Evolutionary conservation across 2,329 filamentous ascomycete species (phyloP).

Genomic region (Emericellopsis atlantica): DNA sequence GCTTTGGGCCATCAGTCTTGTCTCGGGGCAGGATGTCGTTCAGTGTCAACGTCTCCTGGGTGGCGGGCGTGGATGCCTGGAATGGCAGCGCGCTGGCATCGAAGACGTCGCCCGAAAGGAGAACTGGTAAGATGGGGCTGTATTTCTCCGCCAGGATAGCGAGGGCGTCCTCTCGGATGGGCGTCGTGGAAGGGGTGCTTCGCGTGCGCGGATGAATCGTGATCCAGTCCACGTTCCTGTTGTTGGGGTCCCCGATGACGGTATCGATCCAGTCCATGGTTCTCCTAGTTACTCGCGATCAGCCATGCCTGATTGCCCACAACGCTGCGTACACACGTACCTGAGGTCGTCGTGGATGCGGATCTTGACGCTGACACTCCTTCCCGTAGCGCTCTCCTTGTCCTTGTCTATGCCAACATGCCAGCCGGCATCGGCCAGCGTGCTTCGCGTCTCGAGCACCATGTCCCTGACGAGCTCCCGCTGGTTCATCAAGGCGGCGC

Average conservation of each 20-base stretch:
- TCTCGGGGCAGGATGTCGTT: constrained; percentile 11
- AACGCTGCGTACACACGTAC: constrained; percentile 11
- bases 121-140: constrained; percentile 42
- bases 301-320: neutral
- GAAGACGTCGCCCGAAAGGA: constrained; percentile 61
- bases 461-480: constrained; percentile 55
- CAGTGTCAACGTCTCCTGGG: constrained; percentile 16
- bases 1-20: constrained; percentile 10
- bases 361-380: constrained; percentile 60
- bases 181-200: constrained; percentile 44
- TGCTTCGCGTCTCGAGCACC: constrained; percentile 41
- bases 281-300: constrained; percentile 18
- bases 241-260: constrained; percentile 39
- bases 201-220: constrained; percentile 58
- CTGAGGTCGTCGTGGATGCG: constrained; percentile 52
- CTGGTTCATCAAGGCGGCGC: constrained; percentile 55
- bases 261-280: constrained; percentile 51
- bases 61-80: constrained; percentile 9
- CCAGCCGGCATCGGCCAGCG: constrained; percentile 40
- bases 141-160: constrained; percentile 39
- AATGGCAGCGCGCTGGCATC: constrained; percentile 38
- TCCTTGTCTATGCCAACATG: constrained; percentile 29
- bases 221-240: constrained; percentile 50
- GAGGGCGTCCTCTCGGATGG: constrained; percentile 50
- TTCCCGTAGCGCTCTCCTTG: constrained; percentile 27